Evolutionary conservation across 148 eudicot genomes (phyloP).

Genomic region (Cornus suecica): DNA sequence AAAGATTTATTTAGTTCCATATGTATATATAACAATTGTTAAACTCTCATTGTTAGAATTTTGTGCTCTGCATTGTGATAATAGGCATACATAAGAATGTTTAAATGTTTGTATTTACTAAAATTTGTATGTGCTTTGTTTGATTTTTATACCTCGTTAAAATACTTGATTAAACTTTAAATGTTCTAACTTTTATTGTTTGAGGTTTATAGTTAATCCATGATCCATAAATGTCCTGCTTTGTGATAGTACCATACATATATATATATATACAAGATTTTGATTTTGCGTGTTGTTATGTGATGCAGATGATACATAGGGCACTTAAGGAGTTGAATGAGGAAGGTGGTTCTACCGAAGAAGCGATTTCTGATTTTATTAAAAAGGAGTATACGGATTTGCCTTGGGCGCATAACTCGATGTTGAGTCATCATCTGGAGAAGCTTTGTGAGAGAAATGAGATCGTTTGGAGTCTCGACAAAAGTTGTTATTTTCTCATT

Average conservation of each 20-base stretch:
- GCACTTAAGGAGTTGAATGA: conserved; percentile 47
- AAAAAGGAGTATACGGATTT: conserved; percentile 35
- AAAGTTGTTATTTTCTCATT: conserved; percentile 16
- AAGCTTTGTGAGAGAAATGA: conserved; percentile 49
- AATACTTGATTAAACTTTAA: too few relatives aligned
- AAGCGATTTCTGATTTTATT: conserved; percentile 44
- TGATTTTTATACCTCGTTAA: too few relatives aligned
- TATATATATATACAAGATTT: too few relatives aligned
- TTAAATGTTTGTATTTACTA: too few relatives aligned
- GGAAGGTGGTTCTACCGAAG: conserved; percentile 51
- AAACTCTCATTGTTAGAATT: too few relatives aligned
- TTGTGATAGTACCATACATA: too few relatives aligned
- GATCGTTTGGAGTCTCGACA: conserved; percentile 21
- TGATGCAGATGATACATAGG: conserved; percentile 55
- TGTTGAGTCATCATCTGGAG: conserved; percentile 44
- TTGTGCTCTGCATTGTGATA: too few relatives aligned
- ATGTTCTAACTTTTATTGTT: too few relatives aligned
- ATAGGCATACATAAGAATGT: too few relatives aligned
- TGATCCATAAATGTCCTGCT: not conserved
- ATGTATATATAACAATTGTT: too few relatives aligned
- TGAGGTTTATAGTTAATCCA: not conserved
- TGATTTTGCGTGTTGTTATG: conserved; percentile 5
- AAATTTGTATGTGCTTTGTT: too few relatives aligned
- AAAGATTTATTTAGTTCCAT: too few relatives aligned
- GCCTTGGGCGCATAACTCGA: conserved; percentile 57